These are phyloP conservation scores for Neovahlkampfia damariscottae DNA, from an alignment of 78 protist genomes.

Conservation along the genomic window DNA sequence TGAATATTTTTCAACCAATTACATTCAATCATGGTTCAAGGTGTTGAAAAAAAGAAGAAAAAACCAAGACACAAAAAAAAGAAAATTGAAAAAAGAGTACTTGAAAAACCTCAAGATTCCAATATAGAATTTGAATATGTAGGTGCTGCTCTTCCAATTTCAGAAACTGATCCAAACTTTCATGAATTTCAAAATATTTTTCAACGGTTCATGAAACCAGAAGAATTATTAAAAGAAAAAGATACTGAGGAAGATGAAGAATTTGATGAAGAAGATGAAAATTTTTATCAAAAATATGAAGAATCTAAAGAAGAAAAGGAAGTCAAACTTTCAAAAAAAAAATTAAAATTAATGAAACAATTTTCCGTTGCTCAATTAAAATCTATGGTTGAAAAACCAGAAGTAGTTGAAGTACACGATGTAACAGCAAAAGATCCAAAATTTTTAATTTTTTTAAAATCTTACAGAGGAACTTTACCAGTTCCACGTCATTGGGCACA, in stretches of 20 bases:
- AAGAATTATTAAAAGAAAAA: background rate
- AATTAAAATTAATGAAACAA: constrained; percentile 37
- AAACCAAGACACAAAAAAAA: no score
- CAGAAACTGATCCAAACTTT: background rate
- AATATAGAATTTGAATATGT: background rate
- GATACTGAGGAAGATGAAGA: background rate
- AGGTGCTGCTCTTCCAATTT: background rate
- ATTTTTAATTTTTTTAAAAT: constrained; percentile 77
- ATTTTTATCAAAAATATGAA: background rate
- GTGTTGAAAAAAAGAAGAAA: no score
- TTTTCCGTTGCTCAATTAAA: constrained; percentile 76
- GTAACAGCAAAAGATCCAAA: constrained; percentile 80
- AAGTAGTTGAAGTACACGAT: constrained; percentile 65
- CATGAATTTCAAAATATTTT: constrained; percentile 3
- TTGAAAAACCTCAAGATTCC: background rate
- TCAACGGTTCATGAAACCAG: background rate
- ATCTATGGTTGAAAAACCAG: constrained; percentile 54
- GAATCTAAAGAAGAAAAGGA: constrained; percentile 15
- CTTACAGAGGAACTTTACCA: constrained; percentile 73
- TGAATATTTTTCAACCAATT: no score
- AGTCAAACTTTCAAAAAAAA: constrained; percentile 37
- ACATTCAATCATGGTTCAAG: no score
- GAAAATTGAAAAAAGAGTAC: no score
- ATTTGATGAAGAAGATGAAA: background rate
- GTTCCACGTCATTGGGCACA: constrained; percentile 96